phyloP scores from a whole-genome alignment of 306 rosid species.

The Prunus salicina region DNA sequence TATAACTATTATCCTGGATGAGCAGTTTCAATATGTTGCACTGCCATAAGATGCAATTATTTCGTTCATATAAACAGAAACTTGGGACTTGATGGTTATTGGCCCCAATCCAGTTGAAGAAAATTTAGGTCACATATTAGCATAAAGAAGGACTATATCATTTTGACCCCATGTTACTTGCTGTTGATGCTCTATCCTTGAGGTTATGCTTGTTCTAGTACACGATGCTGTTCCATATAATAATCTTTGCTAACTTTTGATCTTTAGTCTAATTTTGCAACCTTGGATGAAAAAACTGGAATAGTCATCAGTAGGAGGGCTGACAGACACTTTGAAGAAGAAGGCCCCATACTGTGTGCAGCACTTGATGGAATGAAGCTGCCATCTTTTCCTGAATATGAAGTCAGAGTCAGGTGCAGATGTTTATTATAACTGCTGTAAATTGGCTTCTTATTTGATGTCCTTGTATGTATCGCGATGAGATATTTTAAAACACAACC shows the following conservation, averaged over 20 bases:
- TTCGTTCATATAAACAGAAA: not conserved
- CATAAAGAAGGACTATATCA: not conserved
- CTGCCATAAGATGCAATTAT: too few species aligned
- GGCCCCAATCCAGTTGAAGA: not conserved
- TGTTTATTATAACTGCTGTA: slow-evolving; percentile 26
- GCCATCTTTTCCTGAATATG: slow-evolving; percentile 84
- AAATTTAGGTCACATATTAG: not conserved
- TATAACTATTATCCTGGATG: not conserved
- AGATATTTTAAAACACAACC: slow-evolving; percentile 6
- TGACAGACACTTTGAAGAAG: slow-evolving; percentile 94
- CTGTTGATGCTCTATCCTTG: not conserved
- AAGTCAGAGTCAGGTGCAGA: slow-evolving; percentile 89
- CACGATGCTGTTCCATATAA: not conserved
- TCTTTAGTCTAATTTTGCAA: slow-evolving; percentile 86
- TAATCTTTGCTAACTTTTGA: slow-evolving; percentile 20
- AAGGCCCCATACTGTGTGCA: slow-evolving; percentile 90
- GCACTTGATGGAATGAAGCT: slow-evolving; percentile 88
- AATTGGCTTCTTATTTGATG: slow-evolving; percentile 16
- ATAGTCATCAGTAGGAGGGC: slow-evolving; percentile 83
- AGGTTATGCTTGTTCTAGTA: not conserved
- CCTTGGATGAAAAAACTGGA: slow-evolving; percentile 83
- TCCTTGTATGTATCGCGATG: slow-evolving; percentile 17
- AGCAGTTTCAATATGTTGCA: not conserved
- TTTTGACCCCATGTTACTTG: not conserved
- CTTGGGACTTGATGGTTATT: not conserved